phyloP scores from a whole-genome alignment of 345 rosid species.

The Camelina hispida region DNA sequence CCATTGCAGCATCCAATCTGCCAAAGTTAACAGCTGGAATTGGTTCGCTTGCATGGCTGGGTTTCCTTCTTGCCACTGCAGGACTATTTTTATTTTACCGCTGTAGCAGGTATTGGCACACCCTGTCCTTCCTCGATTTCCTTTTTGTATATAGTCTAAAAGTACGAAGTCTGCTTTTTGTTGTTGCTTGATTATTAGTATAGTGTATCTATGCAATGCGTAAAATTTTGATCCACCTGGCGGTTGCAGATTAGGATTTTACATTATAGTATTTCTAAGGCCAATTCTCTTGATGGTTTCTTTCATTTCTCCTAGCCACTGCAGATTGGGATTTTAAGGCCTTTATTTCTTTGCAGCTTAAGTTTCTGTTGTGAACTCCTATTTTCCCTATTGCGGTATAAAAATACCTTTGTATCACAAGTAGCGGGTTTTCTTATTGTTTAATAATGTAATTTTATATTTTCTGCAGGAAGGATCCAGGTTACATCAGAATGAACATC shows the following conservation, averaged over 20 bases:
- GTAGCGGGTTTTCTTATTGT: constrained; percentile 17
- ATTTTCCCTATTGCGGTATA: constrained; percentile 11
- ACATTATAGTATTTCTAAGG: constrained; percentile 8
- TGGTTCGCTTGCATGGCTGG: constrained; percentile 88
- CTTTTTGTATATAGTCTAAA: constrained; percentile 10
- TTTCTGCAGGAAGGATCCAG: constrained; percentile 91
- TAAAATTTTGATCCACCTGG: neutral
- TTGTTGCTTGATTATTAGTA: neutral
- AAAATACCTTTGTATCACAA: constrained; percentile 8
- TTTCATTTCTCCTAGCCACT: neutral
- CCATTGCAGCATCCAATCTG: constrained; percentile 69
- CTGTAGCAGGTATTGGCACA: constrained; percentile 80
- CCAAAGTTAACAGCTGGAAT: constrained; percentile 76
- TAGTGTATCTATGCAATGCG: neutral
- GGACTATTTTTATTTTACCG: constrained; percentile 85
- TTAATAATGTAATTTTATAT: constrained; percentile 10
- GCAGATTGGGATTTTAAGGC: constrained; percentile 18
- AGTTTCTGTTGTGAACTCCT: constrained; percentile 6
- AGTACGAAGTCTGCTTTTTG: constrained; percentile 17
- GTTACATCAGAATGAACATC: constrained; percentile 80
- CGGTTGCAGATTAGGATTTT: neutral
- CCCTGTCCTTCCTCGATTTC: constrained; percentile 7
- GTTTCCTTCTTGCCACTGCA: constrained; percentile 70
- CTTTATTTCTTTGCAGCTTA: constrained; percentile 23
- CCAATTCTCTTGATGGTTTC: constrained; percentile 8